Conservation (phyloP, 169 alveolate genomes). For the Perkinsus olseni region DNA sequence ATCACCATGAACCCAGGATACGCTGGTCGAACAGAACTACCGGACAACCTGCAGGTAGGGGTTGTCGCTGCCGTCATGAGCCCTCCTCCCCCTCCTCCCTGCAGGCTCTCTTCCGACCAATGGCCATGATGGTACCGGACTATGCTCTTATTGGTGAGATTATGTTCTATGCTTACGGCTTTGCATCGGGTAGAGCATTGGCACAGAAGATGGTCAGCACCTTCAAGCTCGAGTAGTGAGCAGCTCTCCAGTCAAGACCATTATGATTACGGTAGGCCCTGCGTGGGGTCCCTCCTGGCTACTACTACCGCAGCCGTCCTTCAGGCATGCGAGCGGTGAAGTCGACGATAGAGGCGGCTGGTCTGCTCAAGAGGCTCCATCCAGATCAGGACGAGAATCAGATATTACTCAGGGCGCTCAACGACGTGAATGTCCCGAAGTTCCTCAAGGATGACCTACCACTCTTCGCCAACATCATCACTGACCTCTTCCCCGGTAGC, state of each 20-base stretch:
- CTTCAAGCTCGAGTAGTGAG: constrained; percentile 77
- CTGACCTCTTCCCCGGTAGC: constrained; percentile 51
- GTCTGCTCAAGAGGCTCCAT: constrained; percentile 41
- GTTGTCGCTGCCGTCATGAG: not conserved
- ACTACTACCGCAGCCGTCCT: constrained; percentile 38
- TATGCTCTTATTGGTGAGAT: constrained; percentile 84
- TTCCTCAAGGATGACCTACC: constrained; percentile 54
- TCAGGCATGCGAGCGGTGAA: constrained; percentile 83
- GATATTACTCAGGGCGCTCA: constrained; percentile 51
- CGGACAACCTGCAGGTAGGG: constrained; percentile 76
- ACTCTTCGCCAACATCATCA: constrained; percentile 47
- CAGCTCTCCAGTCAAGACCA: constrained; percentile 57
- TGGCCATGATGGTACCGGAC: constrained; percentile 93
- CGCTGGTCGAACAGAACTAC: constrained; percentile 91
- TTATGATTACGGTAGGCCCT: constrained; percentile 46
- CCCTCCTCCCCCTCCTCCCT: constrained; percentile 16
- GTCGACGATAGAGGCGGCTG: constrained; percentile 77
- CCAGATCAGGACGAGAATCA: constrained; percentile 50
- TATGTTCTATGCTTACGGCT: constrained; percentile 91
- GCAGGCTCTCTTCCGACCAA: constrained; percentile 89
- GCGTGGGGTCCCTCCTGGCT: too few relatives aligned
- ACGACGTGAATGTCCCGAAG: constrained; percentile 61
- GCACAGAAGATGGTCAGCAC: constrained; percentile 82
- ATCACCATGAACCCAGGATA: constrained; percentile 95
- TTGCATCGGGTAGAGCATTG: constrained; percentile 75